Evolutionary conservation across 2,329 filamentous ascomycete species (phyloP), one percentile per base, ranked within the genome.

Genomic region (Hypomyces rosellus): DNA sequence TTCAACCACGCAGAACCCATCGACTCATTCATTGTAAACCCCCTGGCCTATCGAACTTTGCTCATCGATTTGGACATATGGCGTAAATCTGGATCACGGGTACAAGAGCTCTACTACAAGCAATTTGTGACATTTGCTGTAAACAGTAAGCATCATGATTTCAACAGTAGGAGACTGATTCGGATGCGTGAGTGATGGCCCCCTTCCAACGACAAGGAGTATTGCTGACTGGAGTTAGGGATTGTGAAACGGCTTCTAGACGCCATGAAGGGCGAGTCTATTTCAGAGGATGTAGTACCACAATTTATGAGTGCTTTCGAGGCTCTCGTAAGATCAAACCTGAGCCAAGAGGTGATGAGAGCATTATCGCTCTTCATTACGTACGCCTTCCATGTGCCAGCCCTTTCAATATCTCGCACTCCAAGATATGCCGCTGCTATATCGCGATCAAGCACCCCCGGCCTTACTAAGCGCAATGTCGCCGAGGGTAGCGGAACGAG

Each of bases 21-120:
- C 51, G 85, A 92, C 51, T 96, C 92, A 1, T 88, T 96, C 60
- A 95, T 99, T 63, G 88, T 95, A 58, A 99, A 99, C 60, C 92
- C 93, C 0, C 77, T 99, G 54, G 93, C 92, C 4, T 99, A 97
- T 68, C 85, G 93, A 42, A 85, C 96, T 34, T 75, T 99, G 15
- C 76, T 99, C 25, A 88, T 97, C 48, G 93, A 99, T 67, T 82
- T 95, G 57, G 92, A 96, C 61, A 86, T 92, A 16, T 99, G 93
- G 93, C 82, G 92, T 56, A 85, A 82, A 67, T 88, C 87, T 18
- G 85, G 88, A 34, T 65, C 82, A 5, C 77, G 84, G 15, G 88
- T 91, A 0, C 89, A 96, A 62, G 85, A 87, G 59, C 74, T 96
- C 20, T 99, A 97, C 68, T 97, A 96, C 69, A 84, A 85, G 54